These are phyloP conservation scores for Jamesozyma gamospora DNA, from an alignment of 805 yeast species.

Conservation along the genomic window DNA sequence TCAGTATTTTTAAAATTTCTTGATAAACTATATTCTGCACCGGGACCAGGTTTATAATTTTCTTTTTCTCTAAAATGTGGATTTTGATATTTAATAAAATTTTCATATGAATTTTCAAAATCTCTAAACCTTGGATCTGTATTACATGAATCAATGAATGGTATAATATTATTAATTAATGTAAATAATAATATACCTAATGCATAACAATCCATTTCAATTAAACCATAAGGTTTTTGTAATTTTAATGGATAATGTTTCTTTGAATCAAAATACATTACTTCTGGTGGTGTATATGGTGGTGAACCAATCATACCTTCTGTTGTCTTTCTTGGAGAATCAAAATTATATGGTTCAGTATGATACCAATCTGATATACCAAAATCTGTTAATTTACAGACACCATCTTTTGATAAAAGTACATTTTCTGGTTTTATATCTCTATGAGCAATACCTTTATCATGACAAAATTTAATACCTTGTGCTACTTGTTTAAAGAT, in stretches of 20 bases:
- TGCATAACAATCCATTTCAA: conserved; percentile 65
- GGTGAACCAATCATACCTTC: conserved; percentile 64
- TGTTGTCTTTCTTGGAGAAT: conserved; percentile 30
- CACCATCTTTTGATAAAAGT: conserved; percentile 47
- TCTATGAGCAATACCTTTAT: conserved; percentile 57
- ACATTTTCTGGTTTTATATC: conserved; percentile 73
- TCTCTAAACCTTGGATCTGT: conserved; percentile 47
- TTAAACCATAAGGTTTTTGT: conserved; percentile 45
- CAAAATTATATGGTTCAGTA: conserved; percentile 41
- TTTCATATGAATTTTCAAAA: conserved; percentile 41
- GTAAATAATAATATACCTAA: conserved; percentile 61
- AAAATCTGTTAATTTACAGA: conserved; percentile 63
- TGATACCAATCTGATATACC: conserved; percentile 67
- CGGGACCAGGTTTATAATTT: conserved; percentile 49
- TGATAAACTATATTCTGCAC: conserved; percentile 63
- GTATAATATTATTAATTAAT: conserved; percentile 47
- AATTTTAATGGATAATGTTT: conserved; percentile 27
- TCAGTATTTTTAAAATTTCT: conserved; percentile 48
- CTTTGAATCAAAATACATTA: conserved; percentile 36
- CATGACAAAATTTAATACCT: conserved; percentile 56
- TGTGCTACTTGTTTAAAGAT: conserved; percentile 57
- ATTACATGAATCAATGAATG: conserved; percentile 44
- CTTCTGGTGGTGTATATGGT: conserved; percentile 76
- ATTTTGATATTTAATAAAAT: conserved; percentile 31
- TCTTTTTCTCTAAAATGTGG: conserved; percentile 40